A percentile compares a stretch with the other conserved stretches of the same genome.
These are phyloP conservation scores for Cyanidioschyzon merolae DNA, from an alignment of 23 red algal genomes.

Conservation along the genomic window DNA sequence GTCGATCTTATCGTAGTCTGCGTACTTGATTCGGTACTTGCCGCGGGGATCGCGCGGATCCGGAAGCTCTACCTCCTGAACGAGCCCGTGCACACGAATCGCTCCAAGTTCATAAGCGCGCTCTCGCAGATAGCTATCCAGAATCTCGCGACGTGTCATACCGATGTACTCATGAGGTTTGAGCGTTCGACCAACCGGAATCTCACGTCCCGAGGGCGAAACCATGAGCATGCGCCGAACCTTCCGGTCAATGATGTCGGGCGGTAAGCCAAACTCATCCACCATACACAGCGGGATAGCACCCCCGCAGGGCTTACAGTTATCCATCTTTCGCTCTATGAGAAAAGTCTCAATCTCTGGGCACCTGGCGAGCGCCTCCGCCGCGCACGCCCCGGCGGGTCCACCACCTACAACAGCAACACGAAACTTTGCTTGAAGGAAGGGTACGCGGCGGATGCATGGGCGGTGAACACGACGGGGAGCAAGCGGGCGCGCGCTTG, in stretches of 20 bases:
- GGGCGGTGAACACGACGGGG: no score
- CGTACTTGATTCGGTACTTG: slow-evolving; percentile 62
- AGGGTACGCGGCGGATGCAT: no score
- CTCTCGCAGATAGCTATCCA: slow-evolving; percentile 84
- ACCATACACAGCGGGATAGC: slow-evolving; percentile 99
- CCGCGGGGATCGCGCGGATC: slow-evolving; percentile 16
- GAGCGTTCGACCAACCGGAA: slow-evolving; percentile 75
- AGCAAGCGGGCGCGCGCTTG: no score
- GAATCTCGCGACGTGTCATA: slow-evolving; percentile 88
- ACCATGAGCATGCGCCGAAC: slow-evolving; percentile 99
- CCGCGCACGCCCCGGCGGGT: slow-evolving; percentile 79
- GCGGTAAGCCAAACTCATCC: slow-evolving; percentile 87
- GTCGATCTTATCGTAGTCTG: slow-evolving; percentile 39
- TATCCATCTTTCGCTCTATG: slow-evolving; percentile 97
- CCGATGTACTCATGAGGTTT: slow-evolving; percentile 98
- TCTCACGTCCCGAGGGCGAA: slow-evolving; percentile 72
- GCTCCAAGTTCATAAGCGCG: slow-evolving; percentile 66
- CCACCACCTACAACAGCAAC: slow-evolving; percentile 98
- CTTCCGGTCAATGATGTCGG: slow-evolving; percentile 84
- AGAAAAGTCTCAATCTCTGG: slow-evolving; percentile 71
- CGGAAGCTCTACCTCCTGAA: slow-evolving; percentile 63
- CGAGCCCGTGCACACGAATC: slow-evolving; percentile 81
- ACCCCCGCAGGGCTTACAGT: slow-evolving; percentile 97
- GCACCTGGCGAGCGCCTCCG: slow-evolving; percentile 76
- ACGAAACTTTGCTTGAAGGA: slow-evolving; percentile 37